Evolutionary conservation across 495 filamentous ascomycete genomes (phyloP).

Genomic region (Penicillium subrubescens): DNA sequence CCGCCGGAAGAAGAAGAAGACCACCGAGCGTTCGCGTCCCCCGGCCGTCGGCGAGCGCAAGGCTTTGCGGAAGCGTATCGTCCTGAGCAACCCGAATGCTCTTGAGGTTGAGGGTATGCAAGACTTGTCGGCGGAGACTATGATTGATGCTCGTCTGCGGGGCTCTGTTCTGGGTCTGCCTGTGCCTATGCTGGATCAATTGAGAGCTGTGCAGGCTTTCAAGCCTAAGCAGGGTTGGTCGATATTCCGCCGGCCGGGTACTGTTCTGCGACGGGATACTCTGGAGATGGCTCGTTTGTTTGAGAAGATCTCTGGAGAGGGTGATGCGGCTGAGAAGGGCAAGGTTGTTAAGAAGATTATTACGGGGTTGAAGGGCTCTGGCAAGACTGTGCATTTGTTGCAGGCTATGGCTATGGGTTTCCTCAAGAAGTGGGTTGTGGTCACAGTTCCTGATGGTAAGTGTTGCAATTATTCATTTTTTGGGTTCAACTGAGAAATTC

Average conservation of each 20-base stretch:
- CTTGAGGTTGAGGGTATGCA: constrained; percentile 67
- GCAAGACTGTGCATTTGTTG: constrained; percentile 83
- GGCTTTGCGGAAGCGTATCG: constrained; percentile 80
- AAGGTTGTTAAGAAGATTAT: constrained; percentile 66
- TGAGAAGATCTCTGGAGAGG: constrained; percentile 44
- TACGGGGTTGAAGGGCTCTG: constrained; percentile 70
- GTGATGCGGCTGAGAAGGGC: constrained; percentile 49
- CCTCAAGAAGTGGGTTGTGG: constrained; percentile 82
- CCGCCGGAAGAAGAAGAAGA: constrained; percentile 52
- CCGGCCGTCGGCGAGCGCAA: constrained; percentile 80
- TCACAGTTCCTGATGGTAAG: constrained; percentile 89
- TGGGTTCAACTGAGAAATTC: constrained; percentile 4
- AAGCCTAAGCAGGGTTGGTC: constrained; percentile 89
- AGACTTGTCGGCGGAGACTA: constrained; percentile 57
- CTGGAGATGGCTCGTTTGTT: constrained; percentile 68
- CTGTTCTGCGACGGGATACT: constrained; percentile 73
- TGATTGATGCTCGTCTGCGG: constrained; percentile 53
- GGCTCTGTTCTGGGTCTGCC: constrained; percentile 72
- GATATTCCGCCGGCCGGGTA: constrained; percentile 77
- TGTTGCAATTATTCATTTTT: constrained; percentile 1
- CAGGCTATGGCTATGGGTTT: constrained; percentile 85
- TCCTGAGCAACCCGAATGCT: constrained; percentile 92
- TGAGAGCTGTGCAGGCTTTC: constrained; percentile 85
- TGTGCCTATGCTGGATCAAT: constrained; percentile 68
- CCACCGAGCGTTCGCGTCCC: constrained; percentile 44